Base-by-base conservation (phyloP, 805 yeast species). In the Barnettozyma salicaria region DNA sequence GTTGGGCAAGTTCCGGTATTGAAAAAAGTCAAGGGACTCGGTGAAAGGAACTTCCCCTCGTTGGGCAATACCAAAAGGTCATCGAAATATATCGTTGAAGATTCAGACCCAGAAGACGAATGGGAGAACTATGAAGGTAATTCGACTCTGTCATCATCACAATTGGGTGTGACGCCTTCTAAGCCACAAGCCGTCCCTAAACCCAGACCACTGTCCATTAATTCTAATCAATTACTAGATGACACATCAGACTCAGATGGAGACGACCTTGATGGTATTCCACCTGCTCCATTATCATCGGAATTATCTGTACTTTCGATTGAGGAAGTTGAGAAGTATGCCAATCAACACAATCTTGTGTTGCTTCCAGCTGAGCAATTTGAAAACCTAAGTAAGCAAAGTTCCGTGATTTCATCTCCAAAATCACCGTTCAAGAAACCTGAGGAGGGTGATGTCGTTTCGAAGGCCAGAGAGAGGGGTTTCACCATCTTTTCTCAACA, bases 81-180 rank as follows among this genome's bases (percentile, higher is more conserved):
- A 6, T 52, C 59, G 2, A 46, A 44, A 5, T 30, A 47, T 14
- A 37, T 54, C 16, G 43, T 42, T 18, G 52, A 49, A 9, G 58
- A 52, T 3, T 29, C 50, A 19, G 48, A 44, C 6, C 33, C 37
- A 19, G 44, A 47, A 24, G 40, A 25, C 10, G 56, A 51, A 7
- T 54, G 59, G 59, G 62, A 58, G 30, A 49, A 54, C 38, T 49
- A 48, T 39, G 55, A 48, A 23, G 55, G 49, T 11, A 49, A 48
- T 16, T 38, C 46, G 2, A 47, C 55, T 2, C 9, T 34, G 4
- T 35, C 53, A 6, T 30, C 30, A 12, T 20, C 6, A 34, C 21
- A 7, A 19, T 18, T 14, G 29, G 19, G 23, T 19, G 20, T 16
- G 42, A 36, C 5, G 29, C 37, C 7, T 42, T 50, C 1, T 48